Evolutionary conservation across 768 basidiomycete species (phyloP).

Genomic region (Paxillus rubicundulus): DNA sequence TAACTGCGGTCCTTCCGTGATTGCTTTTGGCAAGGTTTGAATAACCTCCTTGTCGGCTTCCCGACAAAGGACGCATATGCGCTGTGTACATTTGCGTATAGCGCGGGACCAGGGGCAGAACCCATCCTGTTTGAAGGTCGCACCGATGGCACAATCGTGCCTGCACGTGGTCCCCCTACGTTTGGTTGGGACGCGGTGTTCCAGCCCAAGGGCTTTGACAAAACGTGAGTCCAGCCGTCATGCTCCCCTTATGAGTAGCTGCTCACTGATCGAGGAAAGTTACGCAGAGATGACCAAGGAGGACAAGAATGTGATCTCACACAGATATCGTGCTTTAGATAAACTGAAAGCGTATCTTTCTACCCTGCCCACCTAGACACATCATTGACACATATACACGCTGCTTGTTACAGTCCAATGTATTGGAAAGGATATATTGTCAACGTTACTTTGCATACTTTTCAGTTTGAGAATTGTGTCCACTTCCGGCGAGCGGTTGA

Average conservation of each 20-base stretch:
- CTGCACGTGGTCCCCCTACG: constrained; percentile 66
- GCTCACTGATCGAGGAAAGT: constrained; percentile 26
- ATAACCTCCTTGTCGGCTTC: constrained; percentile 78
- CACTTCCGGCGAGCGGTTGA: constrained; percentile 1
- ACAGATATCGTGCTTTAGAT: constrained; percentile 61
- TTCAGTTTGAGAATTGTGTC: neutral
- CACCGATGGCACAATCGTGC: constrained; percentile 88
- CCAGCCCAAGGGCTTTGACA: constrained; percentile 67
- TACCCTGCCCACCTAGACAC: constrained; percentile 6
- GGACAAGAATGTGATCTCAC: constrained; percentile 65
- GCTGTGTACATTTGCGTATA: constrained; percentile 95
- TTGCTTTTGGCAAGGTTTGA: constrained; percentile 52
- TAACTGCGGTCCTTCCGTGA: neutral
- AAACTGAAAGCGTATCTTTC: constrained; percentile 48
- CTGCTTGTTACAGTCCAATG: neutral
- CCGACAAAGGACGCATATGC: constrained; percentile 79
- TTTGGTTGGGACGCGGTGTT: constrained; percentile 96
- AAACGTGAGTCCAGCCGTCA: constrained; percentile 58
- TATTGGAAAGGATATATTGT: neutral
- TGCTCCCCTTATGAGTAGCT: neutral
- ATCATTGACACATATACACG: too few species aligned
- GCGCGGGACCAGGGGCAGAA: constrained; percentile 73
- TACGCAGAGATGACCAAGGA: constrained; percentile 67
- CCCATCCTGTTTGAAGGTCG: constrained; percentile 84
- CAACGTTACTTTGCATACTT: neutral